Evolutionary conservation across 2,329 filamentous ascomycete species (phyloP), one percentile per base, ranked within the genome.

Genomic region (Botrytis pseudocinerea): DNA sequence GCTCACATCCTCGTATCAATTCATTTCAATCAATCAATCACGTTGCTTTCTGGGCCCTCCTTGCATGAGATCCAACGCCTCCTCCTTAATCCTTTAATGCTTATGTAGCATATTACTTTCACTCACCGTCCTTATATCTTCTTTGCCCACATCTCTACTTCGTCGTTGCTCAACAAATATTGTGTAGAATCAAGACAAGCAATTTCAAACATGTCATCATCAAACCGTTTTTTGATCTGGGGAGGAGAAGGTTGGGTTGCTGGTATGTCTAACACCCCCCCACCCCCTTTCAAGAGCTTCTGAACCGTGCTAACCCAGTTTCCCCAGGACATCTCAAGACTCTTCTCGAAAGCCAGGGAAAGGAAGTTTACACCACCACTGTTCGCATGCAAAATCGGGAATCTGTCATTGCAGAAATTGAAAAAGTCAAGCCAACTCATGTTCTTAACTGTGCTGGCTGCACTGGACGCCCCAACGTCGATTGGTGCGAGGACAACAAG

Each of bases 401-500:
- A 78, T 83, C 83, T 71, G 89, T 91, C 72, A 80, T 87, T 70
- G 82, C 84, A 63, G 86, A 88, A 79, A 84, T 92, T 40, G 85
- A 89, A 66, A 83, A 83, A 69, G 82, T 90, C 80, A 87, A 87
- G 81, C 90, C 90, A 35, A 91, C 89, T 5, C 89, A 91, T 78
- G 89, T 92, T 72, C 82, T 92, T 69, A 91, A 91, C 81, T 88
- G 87, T 74, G 90, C 90, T 65, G 90, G 90, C 74, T 89, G 86
- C 79, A 92, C 89, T 4, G 90, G 90, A 68, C 85, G 89, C 38
- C 90, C 90, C 75, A 92, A 92, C 76, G 89, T 91, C 80, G 90
- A 92, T 82, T 91, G 89, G 89, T 92, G 90, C 78, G 90, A 92
- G 82, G 88, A 90, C 79, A 87, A 92, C 83, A 90, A 88, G 82